A percentile compares a stretch with the other conserved stretches of the same genome.
These are phyloP conservation scores for Oidiodendron maius DNA, from an alignment of 495 filamentous ascomycete genomes.

Conservation along the genomic window DNA sequence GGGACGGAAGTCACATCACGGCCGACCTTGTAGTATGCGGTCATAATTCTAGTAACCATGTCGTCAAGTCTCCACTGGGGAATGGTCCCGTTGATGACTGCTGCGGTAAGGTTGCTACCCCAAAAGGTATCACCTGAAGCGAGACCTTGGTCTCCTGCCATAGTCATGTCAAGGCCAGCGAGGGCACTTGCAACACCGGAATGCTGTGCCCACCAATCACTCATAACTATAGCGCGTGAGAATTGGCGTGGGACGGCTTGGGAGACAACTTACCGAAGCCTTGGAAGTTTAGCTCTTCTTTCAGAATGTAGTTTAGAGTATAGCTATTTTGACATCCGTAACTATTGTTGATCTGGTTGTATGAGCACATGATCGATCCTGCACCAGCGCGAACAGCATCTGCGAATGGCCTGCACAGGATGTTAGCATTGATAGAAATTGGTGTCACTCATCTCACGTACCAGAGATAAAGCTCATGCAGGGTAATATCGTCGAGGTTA, in stretches of 20 bases:
- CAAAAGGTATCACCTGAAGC: conserved; percentile 57
- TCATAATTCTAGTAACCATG: conserved; percentile 86
- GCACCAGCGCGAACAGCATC: conserved; percentile 63
- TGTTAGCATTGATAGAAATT: too few relatives aligned
- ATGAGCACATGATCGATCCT: conserved; percentile 86
- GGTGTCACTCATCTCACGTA: too few relatives aligned
- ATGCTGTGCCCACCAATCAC: conserved; percentile 82
- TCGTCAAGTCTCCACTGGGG: conserved; percentile 85
- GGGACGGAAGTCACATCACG: conserved; percentile 51
- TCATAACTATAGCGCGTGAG: too few relatives aligned
- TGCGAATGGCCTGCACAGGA: too few relatives aligned
- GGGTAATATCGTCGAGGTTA: conserved; percentile 85
- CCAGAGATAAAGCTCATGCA: conserved; percentile 86
- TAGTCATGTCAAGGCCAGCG: conserved; percentile 87
- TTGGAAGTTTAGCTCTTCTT: conserved; percentile 86
- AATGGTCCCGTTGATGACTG: conserved; percentile 81
- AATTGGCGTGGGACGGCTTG: too few relatives aligned
- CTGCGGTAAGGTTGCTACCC: conserved; percentile 78
- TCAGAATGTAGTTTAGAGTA: conserved; percentile 71
- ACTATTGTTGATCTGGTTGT: conserved; percentile 76
- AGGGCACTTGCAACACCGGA: conserved; percentile 68
- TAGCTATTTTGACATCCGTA: conserved; percentile 65
- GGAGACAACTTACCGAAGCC: too few relatives aligned
- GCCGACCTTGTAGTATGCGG: conserved; percentile 83
- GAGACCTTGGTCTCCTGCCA: conserved; percentile 74